Evolutionary conservation across 1,139 yeast species (phyloP), one percentile per base, ranked within the genome.

Genomic region (Wickerhamomyces sp.): DNA sequence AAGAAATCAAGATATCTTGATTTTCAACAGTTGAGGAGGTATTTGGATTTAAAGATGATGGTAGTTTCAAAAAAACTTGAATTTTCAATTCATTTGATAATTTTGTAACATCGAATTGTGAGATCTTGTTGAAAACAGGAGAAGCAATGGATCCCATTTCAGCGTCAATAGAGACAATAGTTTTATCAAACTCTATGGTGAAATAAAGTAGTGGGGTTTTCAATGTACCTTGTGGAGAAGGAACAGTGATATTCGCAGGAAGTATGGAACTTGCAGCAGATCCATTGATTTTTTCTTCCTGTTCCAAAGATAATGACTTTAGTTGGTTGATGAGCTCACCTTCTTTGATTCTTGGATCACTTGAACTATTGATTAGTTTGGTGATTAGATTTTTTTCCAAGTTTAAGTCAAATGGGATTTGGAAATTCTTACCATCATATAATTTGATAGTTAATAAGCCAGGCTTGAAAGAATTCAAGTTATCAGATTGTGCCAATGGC

Each of bases 41-140:
- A 8, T 34, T 14, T 4, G 6, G 6, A 34, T 10, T 18, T 54
- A 60, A 67, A 40, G 64, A 62, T 34, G 54, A 48, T 10, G 95
- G 95, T 46, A 88, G 75, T 50, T 93, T 74, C 43, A 86, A 82
- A 62, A 85, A 90, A 34, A 87, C 75, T 63, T 86, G 91, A 45
- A 89, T 70, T 54, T 78, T 82, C 46, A 81, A 63, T 44, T 66
- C 79, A 59, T 72, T 81, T 61, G 65, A 65, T 63, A 56, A 67
- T 53, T 88, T 79, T 11, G 95, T 84, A 27, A 91, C 95, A 73
- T 93, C 99, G 63, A 93, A 93, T 10, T 91, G 82, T 11, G 95
- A 87, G 23, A 88, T 90, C 56, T 86, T 87, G 63, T 90, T 91
- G 81, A 96, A 93, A 26, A 72, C 71, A 3, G 91, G 88, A 44